Evolutionary conservation across 2,329 filamentous ascomycete species (phyloP), one percentile per base, ranked within the genome.

Genomic region (Madurella mycetomatis): DNA sequence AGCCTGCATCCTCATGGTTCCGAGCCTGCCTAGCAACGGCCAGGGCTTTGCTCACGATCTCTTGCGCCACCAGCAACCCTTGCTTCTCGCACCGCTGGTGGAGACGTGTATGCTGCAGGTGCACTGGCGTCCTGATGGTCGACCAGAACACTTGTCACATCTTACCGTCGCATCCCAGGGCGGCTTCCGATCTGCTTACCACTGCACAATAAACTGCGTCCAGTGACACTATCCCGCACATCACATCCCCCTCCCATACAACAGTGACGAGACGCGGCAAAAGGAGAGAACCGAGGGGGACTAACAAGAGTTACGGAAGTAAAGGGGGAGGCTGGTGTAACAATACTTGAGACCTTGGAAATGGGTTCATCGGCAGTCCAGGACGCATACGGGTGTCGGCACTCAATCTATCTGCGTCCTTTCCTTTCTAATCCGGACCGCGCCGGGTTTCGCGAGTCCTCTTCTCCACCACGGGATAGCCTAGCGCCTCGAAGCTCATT

Each of bases 291-390:
- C 25, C 25, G 25, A 25, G 25, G 25, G 25, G 25, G 7, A 25
- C 25, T 25, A 44, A 17, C 17, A 17, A 13, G 25, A 16, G 47
- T 15, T 15, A 42, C 15, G 12, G n/a, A 16, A 17, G 47, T n/a
- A 49, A 53, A 53, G 45, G 51, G 46, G 40, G 51, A 53, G 51
- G 46, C 46, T 53, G 45, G 51, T 53, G 51, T 53, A 53, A 53
- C 51, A 47, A 31, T 43, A 53, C 44, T 44, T 41, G 50, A 49
- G 53, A 55, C 42, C 44, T 42, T 25, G 43, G 43, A 44, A 51
- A 31, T 43, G 37, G 47, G 42, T 47, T 55, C 25, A 16, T 50
- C 51, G 51, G 51, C 51, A 53, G 40, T 48, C 34, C 13, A 43
- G 39, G 25, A 42, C 48, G 32, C 25, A 13, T 50, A 40, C 48